Conservation (phyloP, 495 filamentous ascomycete species). For the Amorphotheca resinae region DNA sequence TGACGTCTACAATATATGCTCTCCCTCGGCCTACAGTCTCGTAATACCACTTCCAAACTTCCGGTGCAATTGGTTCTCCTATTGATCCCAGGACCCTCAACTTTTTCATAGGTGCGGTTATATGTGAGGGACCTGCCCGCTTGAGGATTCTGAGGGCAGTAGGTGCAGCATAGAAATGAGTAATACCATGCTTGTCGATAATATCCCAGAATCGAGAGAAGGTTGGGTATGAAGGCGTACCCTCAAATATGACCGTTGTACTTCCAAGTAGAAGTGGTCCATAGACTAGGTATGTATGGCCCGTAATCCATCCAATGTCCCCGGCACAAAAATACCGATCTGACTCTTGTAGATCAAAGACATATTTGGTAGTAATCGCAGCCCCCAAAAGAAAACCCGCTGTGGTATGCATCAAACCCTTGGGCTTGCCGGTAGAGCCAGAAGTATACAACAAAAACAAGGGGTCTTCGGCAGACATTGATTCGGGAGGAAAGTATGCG, state of each 20-base stretch:
- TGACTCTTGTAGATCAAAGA: slow-evolving; percentile 90
- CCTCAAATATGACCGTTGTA: slow-evolving; percentile 93
- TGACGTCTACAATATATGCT: slow-evolving; percentile 87
- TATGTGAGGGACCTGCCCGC: slow-evolving; percentile 85
- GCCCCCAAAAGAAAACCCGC: slow-evolving; percentile 88
- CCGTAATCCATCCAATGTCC: slow-evolving; percentile 98
- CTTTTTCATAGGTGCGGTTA: slow-evolving; percentile 77
- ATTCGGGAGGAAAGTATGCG: slow-evolving; percentile 72
- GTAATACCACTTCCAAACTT: slow-evolving; percentile 99
- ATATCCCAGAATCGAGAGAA: slow-evolving; percentile 99
- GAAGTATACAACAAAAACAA: slow-evolving; percentile 97
- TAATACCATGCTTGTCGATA: slow-evolving; percentile 86
- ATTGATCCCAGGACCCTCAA: slow-evolving; percentile 87
- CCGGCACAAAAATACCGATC: slow-evolving; percentile 96
- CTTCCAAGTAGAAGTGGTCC: slow-evolving; percentile 86
- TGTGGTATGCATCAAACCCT: slow-evolving; percentile 98
- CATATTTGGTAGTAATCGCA: slow-evolving; percentile 89
- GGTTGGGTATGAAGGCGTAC: slow-evolving; percentile 91
- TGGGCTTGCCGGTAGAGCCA: slow-evolving; percentile 94
- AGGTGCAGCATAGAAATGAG: slow-evolving; percentile 96
- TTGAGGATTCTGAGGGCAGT: slow-evolving; percentile 88
- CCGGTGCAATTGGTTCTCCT: slow-evolving; percentile 93
- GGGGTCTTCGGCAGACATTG: slow-evolving; percentile 85
- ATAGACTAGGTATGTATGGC: slow-evolving; percentile 97
- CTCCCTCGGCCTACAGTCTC: slow-evolving; percentile 89